phyloP scores from a whole-genome alignment of 495 filamentous ascomycete genomes.

The Penicillium silybi region DNA sequence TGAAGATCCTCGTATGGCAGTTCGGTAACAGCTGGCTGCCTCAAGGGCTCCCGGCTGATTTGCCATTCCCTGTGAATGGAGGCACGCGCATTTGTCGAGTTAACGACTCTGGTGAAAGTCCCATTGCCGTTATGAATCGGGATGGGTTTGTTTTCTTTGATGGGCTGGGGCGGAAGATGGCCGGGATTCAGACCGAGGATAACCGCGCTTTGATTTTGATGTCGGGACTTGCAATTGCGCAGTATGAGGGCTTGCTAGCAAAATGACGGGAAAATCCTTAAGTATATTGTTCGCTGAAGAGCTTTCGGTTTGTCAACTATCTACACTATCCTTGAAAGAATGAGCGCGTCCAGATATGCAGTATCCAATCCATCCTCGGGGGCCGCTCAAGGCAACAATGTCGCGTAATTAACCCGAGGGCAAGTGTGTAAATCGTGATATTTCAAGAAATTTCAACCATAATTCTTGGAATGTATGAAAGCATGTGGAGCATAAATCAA shows the following conservation, averaged over 20 bases:
- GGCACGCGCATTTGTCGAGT: conserved; percentile 1
- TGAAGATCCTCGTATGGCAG: neutral
- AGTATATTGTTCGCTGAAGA: neutral
- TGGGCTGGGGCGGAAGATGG: neutral
- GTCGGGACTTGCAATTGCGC: conserved; percentile 1
- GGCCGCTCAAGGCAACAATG: too few relatives aligned
- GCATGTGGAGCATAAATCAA: too few relatives aligned
- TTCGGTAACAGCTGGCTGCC: neutral
- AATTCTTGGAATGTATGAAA: too few relatives aligned
- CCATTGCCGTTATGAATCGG: conserved; percentile 3
- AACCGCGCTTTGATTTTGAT: neutral
- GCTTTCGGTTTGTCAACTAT: too few relatives aligned
- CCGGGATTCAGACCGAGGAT: neutral
- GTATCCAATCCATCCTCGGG: too few relatives aligned
- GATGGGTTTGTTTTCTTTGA: neutral
- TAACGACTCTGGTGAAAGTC: neutral
- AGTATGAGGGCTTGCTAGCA: neutral
- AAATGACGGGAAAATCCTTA: neutral
- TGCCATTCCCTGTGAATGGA: neutral
- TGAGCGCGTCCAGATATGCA: too few relatives aligned
- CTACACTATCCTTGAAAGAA: too few relatives aligned
- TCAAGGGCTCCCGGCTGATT: neutral
- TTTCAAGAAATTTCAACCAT: too few relatives aligned
- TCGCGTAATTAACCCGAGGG: too few relatives aligned
- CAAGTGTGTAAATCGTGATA: too few relatives aligned